These are phyloP conservation scores for Cytospora piceicola DNA, from an alignment of 2,329 filamentous ascomycete species.

Conservation along the genomic window DNA sequence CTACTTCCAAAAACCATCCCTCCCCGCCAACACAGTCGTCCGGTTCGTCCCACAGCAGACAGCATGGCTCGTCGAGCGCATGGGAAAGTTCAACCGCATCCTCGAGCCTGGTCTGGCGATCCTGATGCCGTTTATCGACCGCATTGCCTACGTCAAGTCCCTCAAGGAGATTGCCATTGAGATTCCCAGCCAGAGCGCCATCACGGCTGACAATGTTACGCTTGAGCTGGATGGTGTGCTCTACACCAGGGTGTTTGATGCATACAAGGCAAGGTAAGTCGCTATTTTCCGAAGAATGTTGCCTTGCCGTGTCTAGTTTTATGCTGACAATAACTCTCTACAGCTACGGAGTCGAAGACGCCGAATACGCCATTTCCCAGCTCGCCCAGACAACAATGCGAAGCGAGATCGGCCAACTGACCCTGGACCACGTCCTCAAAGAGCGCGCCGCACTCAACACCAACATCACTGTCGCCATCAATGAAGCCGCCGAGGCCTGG, in stretches of 20 bases:
- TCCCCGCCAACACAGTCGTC: conserved; percentile 92
- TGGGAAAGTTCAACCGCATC: conserved; percentile 96
- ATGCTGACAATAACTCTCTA: conserved; percentile 11
- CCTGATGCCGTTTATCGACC: conserved; percentile 86
- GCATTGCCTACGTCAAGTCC: conserved; percentile 97
- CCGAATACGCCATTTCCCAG: conserved; percentile 97
- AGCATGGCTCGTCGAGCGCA: conserved; percentile 98
- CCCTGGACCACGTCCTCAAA: conserved; percentile 95
- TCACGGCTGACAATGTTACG: conserved; percentile 98
- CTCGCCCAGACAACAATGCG: conserved; percentile 99
- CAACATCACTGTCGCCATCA: conserved; percentile 99
- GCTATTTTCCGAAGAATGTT: background rate
- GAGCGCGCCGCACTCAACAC: conserved; percentile 94
- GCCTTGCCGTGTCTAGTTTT: background rate
- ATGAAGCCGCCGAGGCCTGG: conserved; percentile 96
- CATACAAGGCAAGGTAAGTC: conserved; percentile 89
- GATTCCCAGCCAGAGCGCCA: conserved; percentile 96
- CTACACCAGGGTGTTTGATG: conserved; percentile 95
- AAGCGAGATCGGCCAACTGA: conserved; percentile 94
- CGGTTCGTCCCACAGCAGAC: conserved; percentile 99
- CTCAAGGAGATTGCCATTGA: conserved; percentile 96
- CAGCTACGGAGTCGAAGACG: conserved; percentile 97
- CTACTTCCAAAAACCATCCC: conserved; percentile 76
- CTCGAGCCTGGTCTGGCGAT: conserved; percentile 89
- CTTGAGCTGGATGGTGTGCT: conserved; percentile 93